phyloP scores from a whole-genome alignment of 352 stramenopile species.

The Pythium graminicola region DNA sequence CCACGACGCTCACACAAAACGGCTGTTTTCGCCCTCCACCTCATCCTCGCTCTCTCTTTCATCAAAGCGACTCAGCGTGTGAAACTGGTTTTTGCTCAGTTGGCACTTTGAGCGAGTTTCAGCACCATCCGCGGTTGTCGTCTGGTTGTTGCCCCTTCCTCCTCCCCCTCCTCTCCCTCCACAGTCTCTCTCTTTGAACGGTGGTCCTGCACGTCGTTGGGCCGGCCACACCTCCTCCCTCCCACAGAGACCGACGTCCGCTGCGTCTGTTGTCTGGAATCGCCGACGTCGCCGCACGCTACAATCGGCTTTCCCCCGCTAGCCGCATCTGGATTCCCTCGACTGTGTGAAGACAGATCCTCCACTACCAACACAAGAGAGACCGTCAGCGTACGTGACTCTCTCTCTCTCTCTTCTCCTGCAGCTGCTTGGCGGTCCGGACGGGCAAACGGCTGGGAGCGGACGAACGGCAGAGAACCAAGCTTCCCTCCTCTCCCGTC shows the following conservation, averaged over 20 bases:
- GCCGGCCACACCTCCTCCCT: background rate
- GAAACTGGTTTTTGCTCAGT: slow-evolving; percentile 2
- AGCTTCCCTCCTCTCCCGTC: slow-evolving; percentile 11
- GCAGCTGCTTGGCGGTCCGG: background rate
- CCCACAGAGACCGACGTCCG: slow-evolving; percentile 1
- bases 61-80: background rate
- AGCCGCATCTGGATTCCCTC: slow-evolving; percentile 18
- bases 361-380: background rate
- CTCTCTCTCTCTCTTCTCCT: background rate
- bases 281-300: slow-evolving; percentile 9
- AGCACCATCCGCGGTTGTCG: slow-evolving; percentile 15
- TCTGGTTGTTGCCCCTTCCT: slow-evolving; percentile 17
- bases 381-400: background rate
- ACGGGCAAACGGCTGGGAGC: too few relatives aligned
- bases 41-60: slow-evolving; percentile 13
- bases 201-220: slow-evolving; percentile 12
- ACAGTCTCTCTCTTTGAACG: slow-evolving; percentile 26
- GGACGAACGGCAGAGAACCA: too few relatives aligned
- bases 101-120: slow-evolving; percentile 18
- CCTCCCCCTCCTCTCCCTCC: slow-evolving; percentile 4
- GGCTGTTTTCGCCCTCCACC: slow-evolving; percentile 21
- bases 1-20: slow-evolving; percentile 15
- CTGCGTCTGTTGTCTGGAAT: slow-evolving; percentile 12
- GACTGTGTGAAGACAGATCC: slow-evolving; percentile 13
- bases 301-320: slow-evolving; percentile 20